Evolutionary conservation across 2,329 filamentous ascomycete species (phyloP), one percentile per base, ranked within the genome.

Genomic region (Plectosphaerella sp.): DNA sequence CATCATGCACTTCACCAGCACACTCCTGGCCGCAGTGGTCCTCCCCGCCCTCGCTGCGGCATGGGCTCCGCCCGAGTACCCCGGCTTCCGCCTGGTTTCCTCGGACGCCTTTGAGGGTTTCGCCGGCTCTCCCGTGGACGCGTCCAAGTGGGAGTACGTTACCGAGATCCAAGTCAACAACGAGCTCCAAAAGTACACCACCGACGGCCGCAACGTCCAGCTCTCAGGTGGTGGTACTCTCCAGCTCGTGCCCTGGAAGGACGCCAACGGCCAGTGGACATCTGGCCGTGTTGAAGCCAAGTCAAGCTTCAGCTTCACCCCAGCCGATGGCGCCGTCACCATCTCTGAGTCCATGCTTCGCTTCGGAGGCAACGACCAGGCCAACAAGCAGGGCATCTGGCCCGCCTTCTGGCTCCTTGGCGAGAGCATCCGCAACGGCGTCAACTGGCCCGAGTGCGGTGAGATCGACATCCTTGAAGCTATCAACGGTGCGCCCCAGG

Each of bases 341-440:
- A 61, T 74, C 33, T 68, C 72, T 47, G 73, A 79, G 62, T 71
- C 72, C 10, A 63, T 63, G 42, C 65, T 80, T 50, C 72, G 75
- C 8, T 75, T 76, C 54, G 77, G 77, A 33, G 52, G 63, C 24
- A 57, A 62, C 16, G 50, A 63, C 11, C 52, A 61, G 15, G 57
- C 57, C 28, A 66, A 68, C 47, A 77, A 77, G 64, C 68, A 74
- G 57, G 77, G 77, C 12, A 67, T 79, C 56, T 80, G 77, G 77
- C 76, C 77, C 3, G 77, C 77, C 4, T 80, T 79, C 59, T 80
- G 77, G 77, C 64, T 77, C 50, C 70, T 79, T 1, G 77, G 77
- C 11, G 67, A 76, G 53, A 66, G 73, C 15, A 65, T 78, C 48
- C 72, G 76, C 7, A 62, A 67, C 54, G 75, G 76, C 12, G 73